Evolutionary conservation across 768 basidiomycete species (phyloP).

Genomic region (Trametes coccinea): DNA sequence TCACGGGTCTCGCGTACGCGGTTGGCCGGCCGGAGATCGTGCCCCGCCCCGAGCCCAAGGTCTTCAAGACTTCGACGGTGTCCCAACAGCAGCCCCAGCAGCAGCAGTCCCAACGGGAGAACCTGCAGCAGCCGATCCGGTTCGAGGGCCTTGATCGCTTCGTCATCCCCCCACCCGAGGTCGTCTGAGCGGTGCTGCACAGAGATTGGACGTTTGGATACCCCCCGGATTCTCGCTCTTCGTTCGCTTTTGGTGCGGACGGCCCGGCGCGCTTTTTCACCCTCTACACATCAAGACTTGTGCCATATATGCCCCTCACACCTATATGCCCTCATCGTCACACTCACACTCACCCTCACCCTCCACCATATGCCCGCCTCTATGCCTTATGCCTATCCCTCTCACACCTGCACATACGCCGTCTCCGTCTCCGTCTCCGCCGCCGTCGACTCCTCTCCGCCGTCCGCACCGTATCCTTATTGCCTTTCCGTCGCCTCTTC

Average conservation of each 20-base stretch:
- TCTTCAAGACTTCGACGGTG: background rate
- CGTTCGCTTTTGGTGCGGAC: constrained; percentile 17
- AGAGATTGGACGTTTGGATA: no score
- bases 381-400: background rate
- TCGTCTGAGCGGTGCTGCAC: background rate
- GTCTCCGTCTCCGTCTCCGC: background rate
- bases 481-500: background rate
- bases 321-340: background rate
- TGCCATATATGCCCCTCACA: background rate
- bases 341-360: background rate
- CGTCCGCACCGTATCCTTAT: constrained; percentile 16
- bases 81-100: background rate
- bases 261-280: constrained; percentile 1
- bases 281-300: background rate
- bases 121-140: background rate
- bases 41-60: constrained; percentile 9
- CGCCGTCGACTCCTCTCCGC: background rate
- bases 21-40: constrained; percentile 14
- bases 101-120: background rate
- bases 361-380: background rate
- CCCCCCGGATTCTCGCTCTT: background rate
- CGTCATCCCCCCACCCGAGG: background rate
- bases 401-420: background rate
- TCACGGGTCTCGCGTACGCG: constrained; percentile 47
- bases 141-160: background rate